Evolutionary conservation across 2,329 filamentous ascomycete genomes (phyloP).

Genomic region (Xylariomycetidae sp.): DNA sequence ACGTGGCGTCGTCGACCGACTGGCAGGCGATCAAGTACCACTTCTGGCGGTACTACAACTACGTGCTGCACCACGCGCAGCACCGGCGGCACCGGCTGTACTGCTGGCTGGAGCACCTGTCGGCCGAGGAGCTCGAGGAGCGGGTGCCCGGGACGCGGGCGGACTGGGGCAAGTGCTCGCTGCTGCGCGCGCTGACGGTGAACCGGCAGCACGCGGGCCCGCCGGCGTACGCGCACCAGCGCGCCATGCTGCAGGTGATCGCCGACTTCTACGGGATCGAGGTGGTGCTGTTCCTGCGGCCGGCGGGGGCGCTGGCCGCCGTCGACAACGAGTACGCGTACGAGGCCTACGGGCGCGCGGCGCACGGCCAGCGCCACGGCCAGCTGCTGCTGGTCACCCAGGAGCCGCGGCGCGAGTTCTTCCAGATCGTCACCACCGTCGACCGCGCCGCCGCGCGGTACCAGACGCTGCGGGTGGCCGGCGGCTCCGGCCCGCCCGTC

Average conservation of each 20-base stretch:
- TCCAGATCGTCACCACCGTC: neutral
- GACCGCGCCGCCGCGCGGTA: no score
- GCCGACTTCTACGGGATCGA: slow-evolving; percentile 3
- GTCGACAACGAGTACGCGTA: neutral
- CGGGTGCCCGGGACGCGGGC: neutral
- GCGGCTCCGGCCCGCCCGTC: no score
- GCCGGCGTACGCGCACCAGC: neutral
- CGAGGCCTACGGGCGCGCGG: neutral
- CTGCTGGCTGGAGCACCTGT: neutral
- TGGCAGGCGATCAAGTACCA: neutral
- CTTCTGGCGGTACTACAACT: slow-evolving; percentile 1
- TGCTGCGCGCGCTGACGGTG: slow-evolving; percentile 1
- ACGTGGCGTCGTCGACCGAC: no score
- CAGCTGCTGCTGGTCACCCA: slow-evolving; percentile 1
- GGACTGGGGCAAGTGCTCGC: neutral
- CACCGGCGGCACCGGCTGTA: slow-evolving; percentile 1
- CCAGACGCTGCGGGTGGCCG: no score
- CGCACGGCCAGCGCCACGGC: neutral
- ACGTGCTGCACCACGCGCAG: slow-evolving; percentile 1
- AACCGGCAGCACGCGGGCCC: neutral
- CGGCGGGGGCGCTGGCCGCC: neutral
- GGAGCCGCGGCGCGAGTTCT: neutral
- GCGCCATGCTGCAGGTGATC: slow-evolving; percentile 3
- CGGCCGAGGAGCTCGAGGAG: neutral
- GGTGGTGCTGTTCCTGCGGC: slow-evolving; percentile 1